Percentiles rank a stretch among this genome's conserved stretches.
These are phyloP conservation scores for Globisporangium apiculatum DNA, from an alignment of 352 stramenopile genomes.

Conservation along the genomic window DNA sequence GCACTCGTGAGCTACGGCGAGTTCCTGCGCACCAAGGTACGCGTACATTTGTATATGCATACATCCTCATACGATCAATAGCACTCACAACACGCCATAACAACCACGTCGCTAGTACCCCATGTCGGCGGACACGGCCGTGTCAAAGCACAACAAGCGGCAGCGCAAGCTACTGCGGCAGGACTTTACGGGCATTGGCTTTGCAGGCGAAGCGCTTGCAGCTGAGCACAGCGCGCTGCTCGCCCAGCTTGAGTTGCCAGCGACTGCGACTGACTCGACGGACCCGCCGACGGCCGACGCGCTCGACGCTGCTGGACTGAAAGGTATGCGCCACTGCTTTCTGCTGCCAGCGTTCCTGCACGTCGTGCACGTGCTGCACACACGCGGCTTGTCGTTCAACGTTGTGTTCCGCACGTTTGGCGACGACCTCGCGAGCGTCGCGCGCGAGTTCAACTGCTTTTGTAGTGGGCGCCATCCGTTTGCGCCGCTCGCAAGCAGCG, in stretches of 20 bases:
- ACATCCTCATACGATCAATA: too few species aligned
- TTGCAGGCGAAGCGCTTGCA: slow-evolving; percentile 38
- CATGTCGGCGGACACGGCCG: slow-evolving; percentile 31
- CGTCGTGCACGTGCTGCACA: slow-evolving; percentile 45
- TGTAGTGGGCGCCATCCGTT: slow-evolving; percentile 59
- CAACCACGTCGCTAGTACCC: slow-evolving; percentile 29
- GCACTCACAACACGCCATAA: too few species aligned
- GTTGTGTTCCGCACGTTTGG: slow-evolving; percentile 76
- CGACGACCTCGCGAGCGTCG: slow-evolving; percentile 58
- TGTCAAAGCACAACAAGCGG: slow-evolving; percentile 53
- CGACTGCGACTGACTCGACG: not conserved
- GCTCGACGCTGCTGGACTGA: slow-evolving; percentile 22
- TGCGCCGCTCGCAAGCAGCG: slow-evolving; percentile 22
- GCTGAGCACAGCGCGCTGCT: slow-evolving; percentile 39
- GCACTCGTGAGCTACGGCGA: slow-evolving; percentile 39
- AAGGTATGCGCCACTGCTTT: slow-evolving; percentile 44
- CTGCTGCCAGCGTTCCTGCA: slow-evolving; percentile 63
- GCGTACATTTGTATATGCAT: not conserved
- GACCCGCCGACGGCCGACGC: not conserved
- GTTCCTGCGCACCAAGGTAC: slow-evolving; percentile 55
- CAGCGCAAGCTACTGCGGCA: slow-evolving; percentile 53
- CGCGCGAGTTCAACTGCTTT: slow-evolving; percentile 74
- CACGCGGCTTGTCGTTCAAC: slow-evolving; percentile 42
- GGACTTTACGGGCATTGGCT: slow-evolving; percentile 47
- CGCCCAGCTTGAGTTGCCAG: slow-evolving; percentile 37